Evolutionary conservation across 2,329 filamentous ascomycete species (phyloP).

Genomic region (Colletotrichum paranaense): DNA sequence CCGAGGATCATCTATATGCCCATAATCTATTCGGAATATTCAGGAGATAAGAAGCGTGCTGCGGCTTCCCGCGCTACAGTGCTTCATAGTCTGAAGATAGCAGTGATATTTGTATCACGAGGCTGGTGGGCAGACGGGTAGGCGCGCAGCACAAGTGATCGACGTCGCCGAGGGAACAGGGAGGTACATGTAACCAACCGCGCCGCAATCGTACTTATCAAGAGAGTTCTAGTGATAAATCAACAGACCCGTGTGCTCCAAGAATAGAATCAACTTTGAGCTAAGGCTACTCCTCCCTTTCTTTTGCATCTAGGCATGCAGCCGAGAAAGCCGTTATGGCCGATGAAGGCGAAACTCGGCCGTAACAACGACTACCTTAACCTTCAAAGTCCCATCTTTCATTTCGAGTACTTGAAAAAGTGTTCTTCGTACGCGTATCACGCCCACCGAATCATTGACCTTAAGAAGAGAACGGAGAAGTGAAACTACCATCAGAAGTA

Average conservation of each 20-base stretch:
- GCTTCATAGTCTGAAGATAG: neutral
- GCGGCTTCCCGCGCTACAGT: neutral
- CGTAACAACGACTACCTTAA: too few species aligned
- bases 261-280: neutral
- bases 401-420: too few species aligned
- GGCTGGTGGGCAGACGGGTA: neutral
- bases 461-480: too few species aligned
- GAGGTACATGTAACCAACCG: neutral
- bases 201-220: neutral
- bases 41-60: neutral
- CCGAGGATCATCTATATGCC: neutral
- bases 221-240: neutral
- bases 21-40: neutral
- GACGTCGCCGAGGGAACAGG: neutral
- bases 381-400: too few species aligned
- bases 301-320: too few species aligned
- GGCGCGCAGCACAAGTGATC: neutral
- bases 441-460: too few species aligned
- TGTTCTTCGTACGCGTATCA: too few species aligned
- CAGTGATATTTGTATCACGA: neutral
- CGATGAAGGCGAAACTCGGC: too few species aligned
- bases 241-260: neutral
- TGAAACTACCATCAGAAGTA: too few species aligned
- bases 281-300: too few species aligned
- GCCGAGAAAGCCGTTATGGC: too few species aligned